These are phyloP conservation scores for Penicillium brevicompactum DNA, from an alignment of 2,329 filamentous ascomycete genomes.

Conservation along the genomic window DNA sequence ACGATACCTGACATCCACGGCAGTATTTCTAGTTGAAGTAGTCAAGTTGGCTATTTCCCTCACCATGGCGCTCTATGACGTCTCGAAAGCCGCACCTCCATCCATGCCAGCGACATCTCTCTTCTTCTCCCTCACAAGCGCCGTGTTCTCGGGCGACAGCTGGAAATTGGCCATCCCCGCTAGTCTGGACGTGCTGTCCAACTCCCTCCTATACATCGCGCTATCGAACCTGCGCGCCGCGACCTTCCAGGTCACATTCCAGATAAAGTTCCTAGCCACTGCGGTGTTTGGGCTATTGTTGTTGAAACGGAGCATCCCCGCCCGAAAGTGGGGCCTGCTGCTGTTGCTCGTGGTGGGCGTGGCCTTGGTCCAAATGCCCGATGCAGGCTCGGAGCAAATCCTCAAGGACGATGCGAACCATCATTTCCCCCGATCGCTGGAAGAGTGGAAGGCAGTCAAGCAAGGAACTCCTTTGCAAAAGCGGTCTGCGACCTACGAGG, in stretches of 20 bases:
- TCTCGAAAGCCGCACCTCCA: conserved; percentile 74
- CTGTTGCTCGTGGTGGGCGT: conserved; percentile 80
- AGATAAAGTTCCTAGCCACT: conserved; percentile 90
- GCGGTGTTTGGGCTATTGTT: conserved; percentile 83
- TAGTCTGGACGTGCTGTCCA: conserved; percentile 84
- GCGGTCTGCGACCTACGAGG: conserved; percentile 86
- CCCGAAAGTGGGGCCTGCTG: conserved; percentile 78
- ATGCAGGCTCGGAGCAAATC: conserved; percentile 56
- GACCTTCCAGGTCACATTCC: conserved; percentile 90
- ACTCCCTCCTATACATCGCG: conserved; percentile 89
- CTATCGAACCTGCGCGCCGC: conserved; percentile 89
- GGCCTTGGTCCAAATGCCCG: conserved; percentile 79
- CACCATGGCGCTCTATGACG: conserved; percentile 84
- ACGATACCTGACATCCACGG: conserved; percentile 90
- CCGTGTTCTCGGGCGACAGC: conserved; percentile 84
- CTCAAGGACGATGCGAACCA: conserved; percentile 60
- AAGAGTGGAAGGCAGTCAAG: conserved; percentile 67
- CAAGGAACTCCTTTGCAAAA: conserved; percentile 53
- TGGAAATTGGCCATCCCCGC: conserved; percentile 95
- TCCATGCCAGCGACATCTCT: conserved; percentile 79
- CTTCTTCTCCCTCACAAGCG: conserved; percentile 75
- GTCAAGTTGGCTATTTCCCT: conserved; percentile 86
- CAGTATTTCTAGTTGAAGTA: conserved; percentile 90
- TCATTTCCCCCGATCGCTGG: conserved; percentile 77
- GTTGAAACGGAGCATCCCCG: conserved; percentile 69